These are phyloP conservation scores for Allium sativum DNA, from an alignment of 106 monocot genomes.

Conservation along the genomic window DNA sequence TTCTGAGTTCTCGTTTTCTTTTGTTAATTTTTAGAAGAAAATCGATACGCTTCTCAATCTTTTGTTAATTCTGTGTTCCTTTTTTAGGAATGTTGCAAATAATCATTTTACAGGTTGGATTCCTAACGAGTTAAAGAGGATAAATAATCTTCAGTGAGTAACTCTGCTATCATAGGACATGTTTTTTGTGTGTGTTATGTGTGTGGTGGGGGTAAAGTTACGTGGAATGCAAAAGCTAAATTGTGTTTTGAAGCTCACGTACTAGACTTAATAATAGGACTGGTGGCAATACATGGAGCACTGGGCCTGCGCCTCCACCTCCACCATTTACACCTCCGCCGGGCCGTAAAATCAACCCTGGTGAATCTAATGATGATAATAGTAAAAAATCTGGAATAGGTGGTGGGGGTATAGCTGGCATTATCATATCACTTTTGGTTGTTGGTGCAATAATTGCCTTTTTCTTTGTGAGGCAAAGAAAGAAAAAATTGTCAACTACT, in stretches of 20 bases:
- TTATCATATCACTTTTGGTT: slow-evolving; percentile 52
- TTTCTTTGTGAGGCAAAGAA: slow-evolving; percentile 49
- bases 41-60: no score
- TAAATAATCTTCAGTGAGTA: slow-evolving; percentile 73
- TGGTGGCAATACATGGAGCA: slow-evolving; percentile 66
- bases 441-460: slow-evolving; percentile 53
- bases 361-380: slow-evolving; percentile 16
- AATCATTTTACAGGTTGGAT: slow-evolving; percentile 81
- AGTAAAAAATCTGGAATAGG: slow-evolving; percentile 40
- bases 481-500: slow-evolving; percentile 10
- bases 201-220: not conserved
- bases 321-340: slow-evolving; percentile 38
- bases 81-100: slow-evolving; percentile 71
- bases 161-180: not conserved
- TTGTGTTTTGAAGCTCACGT: not conserved
- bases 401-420: slow-evolving; percentile 58
- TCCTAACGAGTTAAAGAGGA: slow-evolving; percentile 46
- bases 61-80: not conserved
- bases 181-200: not conserved
- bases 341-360: slow-evolving; percentile 29
- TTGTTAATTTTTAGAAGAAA: not conserved
- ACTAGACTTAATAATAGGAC: slow-evolving; percentile 18
- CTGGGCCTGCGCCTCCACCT: slow-evolving; percentile 60
- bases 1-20: not conserved
- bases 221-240: not conserved